These are phyloP conservation scores for Ceratonia siliqua DNA, from an alignment of 306 rosid genomes.

Conservation along the genomic window DNA sequence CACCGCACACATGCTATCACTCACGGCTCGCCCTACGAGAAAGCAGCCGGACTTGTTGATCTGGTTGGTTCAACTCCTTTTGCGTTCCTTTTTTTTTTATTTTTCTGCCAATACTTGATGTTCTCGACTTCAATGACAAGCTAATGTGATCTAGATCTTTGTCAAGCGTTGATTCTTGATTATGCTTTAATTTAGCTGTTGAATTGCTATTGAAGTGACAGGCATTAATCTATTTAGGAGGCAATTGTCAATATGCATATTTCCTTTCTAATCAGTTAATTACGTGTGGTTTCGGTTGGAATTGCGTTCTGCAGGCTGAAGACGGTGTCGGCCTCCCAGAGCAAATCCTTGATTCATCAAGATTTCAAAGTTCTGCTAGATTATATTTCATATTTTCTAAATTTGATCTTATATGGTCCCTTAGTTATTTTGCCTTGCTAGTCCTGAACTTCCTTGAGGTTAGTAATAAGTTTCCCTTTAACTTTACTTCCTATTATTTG, in stretches of 20 bases:
- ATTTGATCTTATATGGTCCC: constrained; percentile 63
- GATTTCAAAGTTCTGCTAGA: constrained; percentile 66
- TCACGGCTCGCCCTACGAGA: constrained; percentile 65
- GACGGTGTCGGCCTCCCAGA: constrained; percentile 93
- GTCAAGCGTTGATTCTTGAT: neutral
- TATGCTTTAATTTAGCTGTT: constrained; percentile 11
- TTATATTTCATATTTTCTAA: constrained; percentile 62
- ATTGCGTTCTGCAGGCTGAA: constrained; percentile 75
- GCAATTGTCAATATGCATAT: neutral
- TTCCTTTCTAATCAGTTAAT: constrained; percentile 27
- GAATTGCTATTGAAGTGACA: neutral
- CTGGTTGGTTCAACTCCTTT: constrained; percentile 55
- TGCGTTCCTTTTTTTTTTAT: neutral
- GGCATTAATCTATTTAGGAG: constrained; percentile 3
- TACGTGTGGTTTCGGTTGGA: constrained; percentile 37
- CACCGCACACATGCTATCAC: constrained; percentile 74
- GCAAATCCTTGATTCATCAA: constrained; percentile 74
- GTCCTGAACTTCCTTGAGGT: constrained; percentile 91
- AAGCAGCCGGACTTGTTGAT: constrained; percentile 92
- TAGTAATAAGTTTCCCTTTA: constrained; percentile 32
- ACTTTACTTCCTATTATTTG: constrained; percentile 11
- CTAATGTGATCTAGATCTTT: neutral
- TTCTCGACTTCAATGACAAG: neutral
- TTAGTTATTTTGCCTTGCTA: constrained; percentile 70
- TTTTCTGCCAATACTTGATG: neutral